Conservation (phyloP, 2,329 filamentous ascomycete genomes). For the Cytospora piceae region DNA sequence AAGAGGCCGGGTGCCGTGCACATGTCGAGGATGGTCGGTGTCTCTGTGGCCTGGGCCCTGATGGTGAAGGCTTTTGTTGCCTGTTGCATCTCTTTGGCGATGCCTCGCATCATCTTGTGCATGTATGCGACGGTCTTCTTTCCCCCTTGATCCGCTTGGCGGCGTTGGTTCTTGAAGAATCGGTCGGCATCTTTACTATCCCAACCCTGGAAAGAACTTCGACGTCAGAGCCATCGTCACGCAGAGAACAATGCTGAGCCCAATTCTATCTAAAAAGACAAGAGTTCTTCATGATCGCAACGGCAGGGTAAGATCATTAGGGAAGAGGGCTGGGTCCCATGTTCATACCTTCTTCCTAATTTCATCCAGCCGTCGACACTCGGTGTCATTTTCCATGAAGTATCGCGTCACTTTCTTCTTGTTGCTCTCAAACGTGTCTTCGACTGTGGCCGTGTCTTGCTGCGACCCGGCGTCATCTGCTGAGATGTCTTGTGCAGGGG, state of each 20-base stretch:
- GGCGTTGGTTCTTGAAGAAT: not conserved
- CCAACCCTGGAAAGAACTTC: constrained; percentile 11
- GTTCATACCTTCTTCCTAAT: not conserved
- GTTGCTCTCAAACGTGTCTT: not conserved
- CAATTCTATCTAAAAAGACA: not conserved
- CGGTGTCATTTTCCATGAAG: not conserved
- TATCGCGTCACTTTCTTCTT: not conserved
- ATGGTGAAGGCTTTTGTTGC: constrained; percentile 7
- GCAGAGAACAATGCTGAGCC: not conserved
- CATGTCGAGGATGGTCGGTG: constrained; percentile 9
- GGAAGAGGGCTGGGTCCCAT: too few species aligned
- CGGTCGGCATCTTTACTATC: not conserved
- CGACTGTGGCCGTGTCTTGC: not conserved
- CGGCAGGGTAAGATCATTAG: too few species aligned
- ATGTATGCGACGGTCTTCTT: not conserved
- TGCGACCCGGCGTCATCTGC: not conserved
- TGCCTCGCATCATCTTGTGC: not conserved
- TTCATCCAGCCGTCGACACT: not conserved
- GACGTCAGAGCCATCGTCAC: not conserved
- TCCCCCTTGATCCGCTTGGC: not conserved
- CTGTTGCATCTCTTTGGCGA: constrained; percentile 12
- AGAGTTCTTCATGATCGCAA: not conserved
- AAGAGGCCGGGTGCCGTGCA: constrained; percentile 15
- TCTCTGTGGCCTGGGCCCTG: not conserved
- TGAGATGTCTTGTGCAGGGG: not conserved